Base-by-base conservation (phyloP, 768 basidiomycete genomes). In the Neoboletus magnificus region DNA sequence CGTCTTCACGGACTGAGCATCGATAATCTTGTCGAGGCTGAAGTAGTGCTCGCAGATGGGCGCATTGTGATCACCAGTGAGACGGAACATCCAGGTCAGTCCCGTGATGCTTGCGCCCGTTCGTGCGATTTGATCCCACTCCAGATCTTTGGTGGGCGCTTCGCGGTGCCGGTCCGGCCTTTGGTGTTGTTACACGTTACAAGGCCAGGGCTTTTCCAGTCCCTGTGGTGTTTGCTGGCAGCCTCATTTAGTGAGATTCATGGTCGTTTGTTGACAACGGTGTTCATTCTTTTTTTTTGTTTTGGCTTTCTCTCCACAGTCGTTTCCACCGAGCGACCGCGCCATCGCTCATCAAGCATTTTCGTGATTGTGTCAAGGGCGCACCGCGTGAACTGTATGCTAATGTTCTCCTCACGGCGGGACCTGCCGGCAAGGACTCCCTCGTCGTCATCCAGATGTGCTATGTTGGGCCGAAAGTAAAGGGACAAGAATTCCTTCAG, bases 371-470 rank as follows among this genome's bases (percentile, higher is more conserved):
- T 65, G 82, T 95, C 75, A 95, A 95, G 66, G 84, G 85, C 39
- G 89, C 91, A 13, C 91, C 93, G 1, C 81, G 88, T 11, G 87
- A 92, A 64, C 80, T 95, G 18, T 97, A 97, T 68, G 88, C 91
- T 36, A 96, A 95, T 66, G 82, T 93, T 33, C 82, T 96, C 51
- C 80, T 96, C 52, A 96, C 94, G 3, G 93, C 94, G 0, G 93
- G 94, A 8, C 92, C 93, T 5, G 84, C 82, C 11, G 85, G 85
- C 48, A 81, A 89, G 61, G 89, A 91, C 60, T 93, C 91, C 16
- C 82, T 97, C 42, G 82, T 93, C 55, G 90, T 95, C 36, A 84
- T 97, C 48, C 94, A 97, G 69, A 87, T 96, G 74, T 97, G 94
- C 72, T 96, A 87, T 68, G 71, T 91, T 41, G 94, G 94, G 0